phyloP scores from a whole-genome alignment of 2,329 filamentous ascomycete genomes.

The Myotisia sp. region DNA sequence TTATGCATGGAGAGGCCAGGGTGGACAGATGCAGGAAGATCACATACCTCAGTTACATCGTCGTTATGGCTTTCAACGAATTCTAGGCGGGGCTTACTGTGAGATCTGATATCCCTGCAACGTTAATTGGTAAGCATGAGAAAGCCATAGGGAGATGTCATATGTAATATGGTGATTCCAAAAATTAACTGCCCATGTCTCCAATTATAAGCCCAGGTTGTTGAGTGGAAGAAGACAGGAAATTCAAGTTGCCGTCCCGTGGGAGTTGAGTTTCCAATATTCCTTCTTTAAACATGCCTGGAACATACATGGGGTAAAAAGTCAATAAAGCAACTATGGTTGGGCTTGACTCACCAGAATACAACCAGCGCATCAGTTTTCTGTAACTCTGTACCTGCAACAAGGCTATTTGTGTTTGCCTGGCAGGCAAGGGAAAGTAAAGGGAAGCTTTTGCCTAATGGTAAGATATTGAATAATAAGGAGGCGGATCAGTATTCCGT shows the following conservation, averaged over 20 bases:
- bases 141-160: no score
- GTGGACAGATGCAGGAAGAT: constrained; percentile 2
- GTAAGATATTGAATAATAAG: no score
- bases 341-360: constrained; percentile 27
- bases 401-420: constrained; percentile 34
- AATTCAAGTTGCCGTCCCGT: no score
- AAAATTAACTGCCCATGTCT: no score
- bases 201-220: no score
- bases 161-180: no score
- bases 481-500: no score
- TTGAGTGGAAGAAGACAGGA: no score
- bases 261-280: no score
- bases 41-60: constrained; percentile 43
- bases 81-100: constrained; percentile 22
- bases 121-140: not conserved
- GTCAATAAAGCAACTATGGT: not conserved
- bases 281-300: no score
- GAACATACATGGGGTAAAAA: not conserved
- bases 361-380: constrained; percentile 29
- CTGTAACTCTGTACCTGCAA: constrained; percentile 42
- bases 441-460: constrained; percentile 34
- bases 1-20: no score
- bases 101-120: constrained; percentile 31
- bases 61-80: constrained; percentile 40
- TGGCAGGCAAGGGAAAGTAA: constrained; percentile 41